phyloP scores from a whole-genome alignment of 306 rosid species.

The Biancaea sappan region DNA sequence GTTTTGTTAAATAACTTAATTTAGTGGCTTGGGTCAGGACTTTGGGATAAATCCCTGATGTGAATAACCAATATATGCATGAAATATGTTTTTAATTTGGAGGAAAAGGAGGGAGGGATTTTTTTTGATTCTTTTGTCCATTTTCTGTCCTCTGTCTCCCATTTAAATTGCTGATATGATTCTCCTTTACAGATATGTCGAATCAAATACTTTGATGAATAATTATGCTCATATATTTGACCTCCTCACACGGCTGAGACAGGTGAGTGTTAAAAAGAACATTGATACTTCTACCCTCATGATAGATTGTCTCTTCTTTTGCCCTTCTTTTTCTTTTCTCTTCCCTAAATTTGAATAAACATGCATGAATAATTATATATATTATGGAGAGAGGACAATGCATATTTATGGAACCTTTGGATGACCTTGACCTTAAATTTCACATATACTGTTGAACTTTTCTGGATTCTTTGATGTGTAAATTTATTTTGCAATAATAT shows the following conservation, averaged over 20 bases:
- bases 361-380: not conserved
- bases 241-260: conserved; percentile 88
- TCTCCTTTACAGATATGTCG: conserved; percentile 62
- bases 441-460: not conserved
- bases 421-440: conserved; percentile 6
- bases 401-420: not conserved
- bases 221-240: conserved; percentile 96
- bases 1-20: not conserved
- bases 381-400: not conserved
- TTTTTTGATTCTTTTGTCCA: not conserved
- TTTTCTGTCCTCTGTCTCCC: not conserved
- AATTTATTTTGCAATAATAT: not conserved
- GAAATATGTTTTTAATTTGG: not conserved
- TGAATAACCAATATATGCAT: conserved; percentile 10
- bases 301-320: too few species aligned
- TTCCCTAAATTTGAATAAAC: too few species aligned
- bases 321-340: too few species aligned
- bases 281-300: not conserved
- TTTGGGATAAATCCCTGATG: not conserved
- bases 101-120: not conserved
- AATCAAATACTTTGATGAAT: conserved; percentile 65
- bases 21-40: not conserved
- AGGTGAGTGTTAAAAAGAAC: conserved; percentile 51
- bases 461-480: not conserved
- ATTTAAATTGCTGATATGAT: conserved; percentile 26